Percentiles rank a stretch among this genome's conserved stretches.
Conservation (phyloP, 306 rosid genomes). For the Vigna unguiculata region DNA sequence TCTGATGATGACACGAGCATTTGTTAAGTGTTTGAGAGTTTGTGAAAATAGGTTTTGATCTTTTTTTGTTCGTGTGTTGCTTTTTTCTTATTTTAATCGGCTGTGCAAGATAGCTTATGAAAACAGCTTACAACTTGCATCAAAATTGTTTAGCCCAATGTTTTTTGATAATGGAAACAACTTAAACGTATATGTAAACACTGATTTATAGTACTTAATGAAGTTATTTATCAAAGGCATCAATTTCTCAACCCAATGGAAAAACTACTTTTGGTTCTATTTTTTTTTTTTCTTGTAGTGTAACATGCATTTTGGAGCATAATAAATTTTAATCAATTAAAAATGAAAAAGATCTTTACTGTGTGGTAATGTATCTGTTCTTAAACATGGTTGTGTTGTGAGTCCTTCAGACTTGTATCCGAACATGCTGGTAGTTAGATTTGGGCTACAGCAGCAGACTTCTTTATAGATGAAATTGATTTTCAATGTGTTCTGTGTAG, state of each 20-base stretch:
- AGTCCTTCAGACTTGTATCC: background rate
- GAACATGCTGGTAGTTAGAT: constrained; percentile 28
- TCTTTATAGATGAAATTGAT: background rate
- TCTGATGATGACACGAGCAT: background rate
- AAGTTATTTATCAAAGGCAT: background rate
- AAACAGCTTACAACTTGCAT: background rate
- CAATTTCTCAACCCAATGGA: background rate
- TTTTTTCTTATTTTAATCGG: background rate
- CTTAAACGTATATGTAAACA: background rate
- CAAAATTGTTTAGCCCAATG: background rate
- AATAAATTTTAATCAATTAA: background rate
- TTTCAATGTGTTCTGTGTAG: constrained; percentile 1
- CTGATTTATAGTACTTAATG: background rate
- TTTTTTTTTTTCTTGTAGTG: background rate
- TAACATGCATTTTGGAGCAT: background rate
- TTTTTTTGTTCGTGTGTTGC: background rate
- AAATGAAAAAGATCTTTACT: background rate
- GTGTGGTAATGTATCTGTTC: background rate
- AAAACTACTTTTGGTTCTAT: background rate
- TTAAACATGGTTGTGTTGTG: background rate
- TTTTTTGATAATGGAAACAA: background rate
- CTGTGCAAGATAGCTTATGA: background rate
- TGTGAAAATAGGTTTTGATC: background rate
- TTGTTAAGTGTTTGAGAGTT: background rate
- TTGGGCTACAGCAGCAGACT: background rate